phyloP scores from a whole-genome alignment of 495 filamentous ascomycete genomes.

The Trichocladium uniseriatum region DNA sequence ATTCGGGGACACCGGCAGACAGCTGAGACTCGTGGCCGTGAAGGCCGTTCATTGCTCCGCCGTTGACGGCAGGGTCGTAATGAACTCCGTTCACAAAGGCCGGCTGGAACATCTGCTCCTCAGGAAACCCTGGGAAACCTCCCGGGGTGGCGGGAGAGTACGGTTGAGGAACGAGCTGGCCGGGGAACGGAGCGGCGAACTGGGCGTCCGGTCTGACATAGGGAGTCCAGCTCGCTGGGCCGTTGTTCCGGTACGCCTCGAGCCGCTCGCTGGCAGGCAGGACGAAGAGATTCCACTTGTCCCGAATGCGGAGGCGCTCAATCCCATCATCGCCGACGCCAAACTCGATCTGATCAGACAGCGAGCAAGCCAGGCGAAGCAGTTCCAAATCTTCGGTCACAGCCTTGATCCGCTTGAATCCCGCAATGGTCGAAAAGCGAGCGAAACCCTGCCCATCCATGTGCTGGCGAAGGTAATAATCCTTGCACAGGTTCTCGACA shows the following conservation, averaged over 20 bases:
- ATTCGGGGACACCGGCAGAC: constrained; percentile 69
- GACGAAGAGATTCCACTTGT: constrained; percentile 77
- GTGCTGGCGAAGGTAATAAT: constrained; percentile 74
- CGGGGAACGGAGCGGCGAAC: constrained; percentile 11
- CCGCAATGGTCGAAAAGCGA: constrained; percentile 62
- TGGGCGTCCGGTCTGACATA: not conserved
- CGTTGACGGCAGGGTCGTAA: constrained; percentile 30
- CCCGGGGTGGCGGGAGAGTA: constrained; percentile 5
- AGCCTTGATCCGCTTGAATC: constrained; percentile 74
- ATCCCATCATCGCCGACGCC: constrained; percentile 59
- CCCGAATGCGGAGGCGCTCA: constrained; percentile 66
- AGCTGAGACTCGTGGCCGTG: constrained; percentile 46
- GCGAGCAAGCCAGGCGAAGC: constrained; percentile 61
- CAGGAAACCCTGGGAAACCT: constrained; percentile 13
- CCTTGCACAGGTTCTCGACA: constrained; percentile 91
- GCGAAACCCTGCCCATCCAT: constrained; percentile 96
- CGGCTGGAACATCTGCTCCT: constrained; percentile 19
- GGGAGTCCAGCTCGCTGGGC: constrained; percentile 23
- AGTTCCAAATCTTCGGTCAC: constrained; percentile 57
- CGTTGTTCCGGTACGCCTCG: constrained; percentile 33
- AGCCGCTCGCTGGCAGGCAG: constrained; percentile 47
- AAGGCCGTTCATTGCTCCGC: constrained; percentile 37
- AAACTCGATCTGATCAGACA: constrained; percentile 62
- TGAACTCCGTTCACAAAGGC: constrained; percentile 29
- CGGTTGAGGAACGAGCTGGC: constrained; percentile 6